Evolutionary conservation across 2,329 filamentous ascomycete genomes (phyloP).

Genomic region (Sporothrix euskadiensis): DNA sequence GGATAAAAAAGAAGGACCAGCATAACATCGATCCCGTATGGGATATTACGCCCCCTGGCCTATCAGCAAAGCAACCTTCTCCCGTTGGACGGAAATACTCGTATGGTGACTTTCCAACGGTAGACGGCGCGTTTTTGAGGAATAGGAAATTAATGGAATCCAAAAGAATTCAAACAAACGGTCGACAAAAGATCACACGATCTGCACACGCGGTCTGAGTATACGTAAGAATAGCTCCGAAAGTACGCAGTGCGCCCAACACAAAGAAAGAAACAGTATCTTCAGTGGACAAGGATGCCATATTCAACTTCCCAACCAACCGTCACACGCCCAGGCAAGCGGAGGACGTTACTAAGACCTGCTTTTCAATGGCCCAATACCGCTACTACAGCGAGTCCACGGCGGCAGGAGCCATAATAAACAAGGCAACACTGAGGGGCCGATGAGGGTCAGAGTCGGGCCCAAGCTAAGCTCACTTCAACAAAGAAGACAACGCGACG

Average conservation of each 20-base stretch:
- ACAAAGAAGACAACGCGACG: background rate
- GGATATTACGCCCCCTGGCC: background rate
- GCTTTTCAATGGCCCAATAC: background rate
- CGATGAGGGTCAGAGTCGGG: background rate
- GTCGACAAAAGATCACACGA: background rate
- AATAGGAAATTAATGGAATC: background rate
- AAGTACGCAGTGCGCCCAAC: background rate
- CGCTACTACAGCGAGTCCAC: background rate
- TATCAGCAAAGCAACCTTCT: background rate
- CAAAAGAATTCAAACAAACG: background rate
- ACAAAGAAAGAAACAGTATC: background rate
- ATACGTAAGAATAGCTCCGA: background rate
- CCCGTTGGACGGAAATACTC: background rate
- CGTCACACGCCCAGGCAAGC: no score
- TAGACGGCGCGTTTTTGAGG: background rate
- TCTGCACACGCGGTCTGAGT: background rate
- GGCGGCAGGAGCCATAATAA: background rate
- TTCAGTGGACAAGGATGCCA: background rate
- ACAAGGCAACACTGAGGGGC: background rate
- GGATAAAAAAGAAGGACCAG: background rate
- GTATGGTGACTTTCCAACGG: background rate
- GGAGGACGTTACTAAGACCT: background rate
- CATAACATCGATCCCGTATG: constrained; percentile 10
- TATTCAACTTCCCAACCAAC: background rate
- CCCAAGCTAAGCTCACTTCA: background rate